A percentile compares a stretch with the other conserved stretches of the same genome.
phyloP scores from a whole-genome alignment of 805 yeast species.

The Cyberlindnera subsufficiens region DNA sequence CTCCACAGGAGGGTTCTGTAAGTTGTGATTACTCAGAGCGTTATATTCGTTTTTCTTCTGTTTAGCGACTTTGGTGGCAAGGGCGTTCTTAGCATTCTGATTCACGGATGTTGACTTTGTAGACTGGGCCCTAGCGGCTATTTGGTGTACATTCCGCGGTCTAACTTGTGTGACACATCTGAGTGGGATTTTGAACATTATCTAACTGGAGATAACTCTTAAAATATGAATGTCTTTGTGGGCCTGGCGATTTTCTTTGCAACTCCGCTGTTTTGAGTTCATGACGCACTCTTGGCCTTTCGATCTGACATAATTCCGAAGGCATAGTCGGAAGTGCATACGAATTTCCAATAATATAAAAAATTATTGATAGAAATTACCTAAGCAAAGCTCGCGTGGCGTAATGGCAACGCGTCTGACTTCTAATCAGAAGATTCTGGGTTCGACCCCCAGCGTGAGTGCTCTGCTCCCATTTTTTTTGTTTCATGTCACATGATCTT shows the following conservation, averaged over 20 bases:
- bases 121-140: not conserved
- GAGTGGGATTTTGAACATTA: not conserved
- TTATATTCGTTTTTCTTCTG: conserved; percentile 15
- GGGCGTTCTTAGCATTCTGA: conserved; percentile 5
- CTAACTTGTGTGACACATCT: not conserved
- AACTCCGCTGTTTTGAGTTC: too few species aligned
- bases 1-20: conserved; percentile 5
- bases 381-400: conserved; percentile 39
- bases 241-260: too few species aligned
- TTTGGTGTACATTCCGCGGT: not conserved
- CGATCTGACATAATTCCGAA: too few species aligned
- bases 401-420: conserved; percentile 55
- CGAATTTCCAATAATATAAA: too few species aligned
- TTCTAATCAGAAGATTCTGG: conserved; percentile 50
- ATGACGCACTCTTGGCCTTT: too few species aligned
- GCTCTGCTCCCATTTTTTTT: conserved; percentile 21
- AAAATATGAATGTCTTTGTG: too few species aligned
- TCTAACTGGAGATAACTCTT: not conserved
- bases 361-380: too few species aligned
- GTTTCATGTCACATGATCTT: too few species aligned
- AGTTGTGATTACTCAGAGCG: conserved; percentile 22
- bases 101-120: conserved; percentile 1
- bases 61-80: conserved; percentile 15
- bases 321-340: too few species aligned
- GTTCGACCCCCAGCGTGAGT: conserved; percentile 53